Base-by-base conservation (phyloP, 2,329 filamentous ascomycete genomes). In the Clarireedia monteithiana region DNA sequence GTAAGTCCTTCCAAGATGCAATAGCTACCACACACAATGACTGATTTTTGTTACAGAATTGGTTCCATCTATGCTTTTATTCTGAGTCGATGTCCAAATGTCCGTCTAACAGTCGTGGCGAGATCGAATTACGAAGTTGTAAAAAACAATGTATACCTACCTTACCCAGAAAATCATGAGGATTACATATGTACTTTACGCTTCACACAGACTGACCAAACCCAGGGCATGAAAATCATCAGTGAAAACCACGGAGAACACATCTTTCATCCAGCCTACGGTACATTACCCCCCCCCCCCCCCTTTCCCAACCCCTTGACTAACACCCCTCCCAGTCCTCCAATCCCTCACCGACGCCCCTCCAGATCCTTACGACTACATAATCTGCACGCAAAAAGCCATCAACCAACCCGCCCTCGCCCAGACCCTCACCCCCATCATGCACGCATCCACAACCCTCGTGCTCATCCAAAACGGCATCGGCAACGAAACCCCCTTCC, bases 391-490 rank as follows among this genome's bases (percentile, higher is more conserved):
- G 48, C 80, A 80, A 9, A 83, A 83, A 66, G 79, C 79, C 7
- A 73, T 77, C 45, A 67, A 73, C 30, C 73, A 75, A 39, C 66
- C 67, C 1, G 59, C 66, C 0, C 71, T 72, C 0, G 71, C 74
- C 3, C 63, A 67, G 4, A 57, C 64, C 40, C 63, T 74, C 38
- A 59, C 60, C 4, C 61, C 71, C 59, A 58, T 67, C 60, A 66
- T 78, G 0, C 70, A 73, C 9, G 63, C 61, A 10, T 70, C 38
- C 56, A 83, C 80, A 0, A 74, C 75, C 0, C 77, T 84, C 39
- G 78, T 80, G 5, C 74, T 85, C 1, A 74, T 83, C 15, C 82
- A 85, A 59, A 84, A 84, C 59, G 82, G 82, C 0, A 76, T 84
- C 20, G 76, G 74, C 0, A 82, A 84, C 54, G 82, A 85, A 63